A percentile compares a stretch with the other conserved stretches of the same genome.
These are phyloP conservation scores for Combretum micranthum DNA, from an alignment of 345 rosid species.

Conservation along the genomic window DNA sequence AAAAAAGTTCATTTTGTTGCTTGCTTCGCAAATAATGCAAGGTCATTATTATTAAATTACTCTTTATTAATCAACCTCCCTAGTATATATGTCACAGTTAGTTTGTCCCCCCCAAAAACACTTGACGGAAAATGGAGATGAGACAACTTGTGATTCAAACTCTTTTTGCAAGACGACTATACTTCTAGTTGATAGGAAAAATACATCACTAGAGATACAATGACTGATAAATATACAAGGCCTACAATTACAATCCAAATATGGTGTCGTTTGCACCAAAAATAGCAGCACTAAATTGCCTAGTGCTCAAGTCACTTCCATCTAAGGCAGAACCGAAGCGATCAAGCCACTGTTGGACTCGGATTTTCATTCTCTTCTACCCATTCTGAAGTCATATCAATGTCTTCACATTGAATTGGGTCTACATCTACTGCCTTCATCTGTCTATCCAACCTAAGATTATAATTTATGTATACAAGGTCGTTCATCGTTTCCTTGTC, in stretches of 20 bases:
- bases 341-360: constrained; percentile 82
- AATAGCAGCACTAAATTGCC: constrained; percentile 63
- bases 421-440: constrained; percentile 49
- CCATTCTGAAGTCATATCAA: constrained; percentile 94
- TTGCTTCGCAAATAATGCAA: too few species aligned
- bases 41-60: too few species aligned
- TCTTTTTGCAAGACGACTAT: too few species aligned
- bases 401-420: constrained; percentile 60
- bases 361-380: constrained; percentile 72
- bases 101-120: too few species aligned
- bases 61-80: too few species aligned
- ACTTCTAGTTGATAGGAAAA: background rate
- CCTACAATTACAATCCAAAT: constrained; percentile 54
- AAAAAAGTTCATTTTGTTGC: too few species aligned
- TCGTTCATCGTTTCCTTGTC: constrained; percentile 70
- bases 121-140: too few species aligned
- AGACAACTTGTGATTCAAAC: too few species aligned
- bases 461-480: constrained; percentile 57
- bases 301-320: constrained; percentile 72
- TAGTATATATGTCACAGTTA: too few species aligned
- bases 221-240: background rate
- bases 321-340: constrained; percentile 71
- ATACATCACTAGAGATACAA: background rate
- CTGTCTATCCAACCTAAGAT: constrained; percentile 62
- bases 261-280: constrained; percentile 53